Conservation (phyloP, 345 rosid genomes). For the Garcia nutans region DNA sequence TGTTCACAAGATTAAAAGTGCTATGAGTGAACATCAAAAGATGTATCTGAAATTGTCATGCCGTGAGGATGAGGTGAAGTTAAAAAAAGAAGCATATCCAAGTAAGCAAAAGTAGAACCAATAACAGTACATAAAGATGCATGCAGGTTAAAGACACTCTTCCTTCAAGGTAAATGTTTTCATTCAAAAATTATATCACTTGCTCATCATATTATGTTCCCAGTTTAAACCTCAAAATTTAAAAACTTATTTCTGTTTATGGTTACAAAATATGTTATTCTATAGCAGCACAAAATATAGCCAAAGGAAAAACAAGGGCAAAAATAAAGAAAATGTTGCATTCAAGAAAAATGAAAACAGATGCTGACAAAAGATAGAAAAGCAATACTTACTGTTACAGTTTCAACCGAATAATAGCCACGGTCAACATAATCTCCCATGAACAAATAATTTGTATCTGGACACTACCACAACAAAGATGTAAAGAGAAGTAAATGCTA, state of each 20-base stretch:
- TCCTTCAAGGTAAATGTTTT: neutral
- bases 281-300: neutral
- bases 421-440: slow-evolving; percentile 99
- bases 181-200: neutral
- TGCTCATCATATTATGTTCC: neutral
- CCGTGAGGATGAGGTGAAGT: neutral
- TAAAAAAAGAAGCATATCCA: neutral
- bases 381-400: slow-evolving; percentile 66
- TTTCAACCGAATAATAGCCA: slow-evolving; percentile 95
- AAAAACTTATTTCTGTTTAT: neutral
- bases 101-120: neutral
- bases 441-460: slow-evolving; percentile 90
- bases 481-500: neutral
- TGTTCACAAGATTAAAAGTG: neutral
- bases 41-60: neutral
- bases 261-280: neutral
- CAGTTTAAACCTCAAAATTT: neutral
- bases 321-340: neutral
- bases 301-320: neutral
- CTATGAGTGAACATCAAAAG: neutral
- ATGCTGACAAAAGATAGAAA: neutral
- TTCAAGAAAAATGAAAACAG: neutral
- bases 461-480: slow-evolving; percentile 53
- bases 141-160: neutral
- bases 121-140: neutral